A percentile compares a stretch with the other conserved stretches of the same genome.
Evolutionary conservation across 176 grass and related monocot species (phyloP).

Genomic region (Oryza glumipatula): DNA sequence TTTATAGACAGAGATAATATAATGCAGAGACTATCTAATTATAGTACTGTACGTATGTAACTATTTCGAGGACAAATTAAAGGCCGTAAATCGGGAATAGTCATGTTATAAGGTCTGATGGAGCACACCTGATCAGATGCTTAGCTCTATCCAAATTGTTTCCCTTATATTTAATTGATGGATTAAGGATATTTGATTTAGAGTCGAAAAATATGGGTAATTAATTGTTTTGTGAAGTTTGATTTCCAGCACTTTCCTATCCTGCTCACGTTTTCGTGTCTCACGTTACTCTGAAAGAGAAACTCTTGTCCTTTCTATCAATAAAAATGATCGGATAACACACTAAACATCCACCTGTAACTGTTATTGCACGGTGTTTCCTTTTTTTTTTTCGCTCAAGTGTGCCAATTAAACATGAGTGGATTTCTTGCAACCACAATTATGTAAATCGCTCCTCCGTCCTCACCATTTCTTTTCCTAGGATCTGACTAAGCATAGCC

Average conservation of each 20-base stretch:
- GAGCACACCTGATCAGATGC: no score
- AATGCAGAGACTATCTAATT: no score
- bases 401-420: neutral
- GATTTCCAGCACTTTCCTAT: slow-evolving; percentile 9
- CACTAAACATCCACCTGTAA: neutral
- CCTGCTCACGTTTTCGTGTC: slow-evolving; percentile 39
- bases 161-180: neutral
- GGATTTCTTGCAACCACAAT: slow-evolving; percentile 17
- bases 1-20: no score
- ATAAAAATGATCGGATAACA: neutral
- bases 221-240: neutral
- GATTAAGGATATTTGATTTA: neutral
- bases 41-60: no score
- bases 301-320: slow-evolving; percentile 6
- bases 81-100: no score
- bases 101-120: no score
- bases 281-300: slow-evolving; percentile 21
- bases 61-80: no score
- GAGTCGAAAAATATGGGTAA: neutral
- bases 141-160: neutral
- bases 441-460: neutral
- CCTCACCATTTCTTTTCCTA: neutral
- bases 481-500: neutral
- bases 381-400: slow-evolving; percentile 15
- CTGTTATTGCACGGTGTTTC: neutral